Percentiles rank a stretch among this genome's conserved stretches.
These are phyloP conservation scores for Euphrasia confusa DNA, from an alignment of 257 asterid species.

Conservation along the genomic window DNA sequence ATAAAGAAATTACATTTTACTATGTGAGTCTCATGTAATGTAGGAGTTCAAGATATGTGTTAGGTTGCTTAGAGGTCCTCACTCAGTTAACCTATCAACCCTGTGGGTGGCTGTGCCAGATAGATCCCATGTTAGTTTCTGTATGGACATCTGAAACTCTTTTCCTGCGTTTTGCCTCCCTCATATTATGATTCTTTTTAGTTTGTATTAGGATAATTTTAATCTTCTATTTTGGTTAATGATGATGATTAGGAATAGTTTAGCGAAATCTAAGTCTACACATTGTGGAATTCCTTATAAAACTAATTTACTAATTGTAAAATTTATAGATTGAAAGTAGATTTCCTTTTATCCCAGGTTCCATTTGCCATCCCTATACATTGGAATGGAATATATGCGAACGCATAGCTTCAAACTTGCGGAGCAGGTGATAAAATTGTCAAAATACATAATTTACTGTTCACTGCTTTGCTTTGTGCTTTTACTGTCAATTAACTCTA, in stretches of 20 bases:
- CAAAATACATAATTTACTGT: conserved; percentile 10
- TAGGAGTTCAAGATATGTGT: neutral
- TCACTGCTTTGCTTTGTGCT: conserved; percentile 20
- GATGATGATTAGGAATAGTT: conserved; percentile 2
- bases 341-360: conserved; percentile 61
- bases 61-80: conserved; percentile 2
- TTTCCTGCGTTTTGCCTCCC: neutral
- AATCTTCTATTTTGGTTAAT: neutral
- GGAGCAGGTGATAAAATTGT: conserved; percentile 65
- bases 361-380: conserved; percentile 89
- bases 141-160: neutral
- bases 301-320: conserved; percentile 19
- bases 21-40: neutral
- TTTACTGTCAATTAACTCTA: conserved; percentile 23
- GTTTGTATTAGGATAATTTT: conserved; percentile 1
- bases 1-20: neutral
- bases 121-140: conserved; percentile 16
- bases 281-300: conserved; percentile 23
- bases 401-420: conserved; percentile 98
- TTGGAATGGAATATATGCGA: conserved; percentile 99
- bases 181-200: neutral
- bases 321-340: conserved; percentile 32
- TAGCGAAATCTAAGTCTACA: conserved; percentile 11
- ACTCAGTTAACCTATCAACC: conserved; percentile 2
- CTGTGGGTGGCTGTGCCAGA: neutral